Conservation (phyloP, 345 rosid genomes). For the Erucastrum elatum region DNA sequence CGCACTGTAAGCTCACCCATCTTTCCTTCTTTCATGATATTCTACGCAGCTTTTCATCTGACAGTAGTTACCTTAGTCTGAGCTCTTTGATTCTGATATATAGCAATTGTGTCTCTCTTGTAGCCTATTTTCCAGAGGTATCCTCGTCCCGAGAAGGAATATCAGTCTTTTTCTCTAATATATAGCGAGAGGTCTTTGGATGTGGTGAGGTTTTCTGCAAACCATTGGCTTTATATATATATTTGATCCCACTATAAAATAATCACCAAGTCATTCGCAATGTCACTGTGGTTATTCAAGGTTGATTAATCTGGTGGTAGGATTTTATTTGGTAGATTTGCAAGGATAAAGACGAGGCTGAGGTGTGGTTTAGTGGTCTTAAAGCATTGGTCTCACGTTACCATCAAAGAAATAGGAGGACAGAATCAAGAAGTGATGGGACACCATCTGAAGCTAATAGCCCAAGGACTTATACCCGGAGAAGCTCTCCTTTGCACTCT, state of each 20-base stretch:
- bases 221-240: not conserved
- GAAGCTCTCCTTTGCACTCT: constrained; percentile 84
- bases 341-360: constrained; percentile 78
- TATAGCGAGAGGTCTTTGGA: constrained; percentile 93
- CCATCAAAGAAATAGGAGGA: constrained; percentile 43
- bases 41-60: not conserved
- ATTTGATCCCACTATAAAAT: not conserved
- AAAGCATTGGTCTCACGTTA: constrained; percentile 49
- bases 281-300: constrained; percentile 16
- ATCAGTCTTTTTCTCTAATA: constrained; percentile 95
- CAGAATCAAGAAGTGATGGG: constrained; percentile 49
- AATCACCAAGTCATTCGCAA: constrained; percentile 3
- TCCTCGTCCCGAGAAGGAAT: constrained; percentile 99
- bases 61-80: constrained; percentile 3
- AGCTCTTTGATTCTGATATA: not conserved
- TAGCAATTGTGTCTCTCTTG: constrained; percentile 26
- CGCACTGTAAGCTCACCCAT: constrained; percentile 75
- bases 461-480: constrained; percentile 83
- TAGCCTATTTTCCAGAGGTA: constrained; percentile 97
- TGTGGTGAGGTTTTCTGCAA: constrained; percentile 44
- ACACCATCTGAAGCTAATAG: constrained; percentile 69
- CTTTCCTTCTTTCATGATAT: constrained; percentile 13
- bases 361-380: constrained; percentile 67
- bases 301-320: constrained; percentile 24
- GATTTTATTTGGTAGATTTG: constrained; percentile 47